Evolutionary conservation across 768 basidiomycete species (phyloP).

Genomic region (Astraeus odoratus): DNA sequence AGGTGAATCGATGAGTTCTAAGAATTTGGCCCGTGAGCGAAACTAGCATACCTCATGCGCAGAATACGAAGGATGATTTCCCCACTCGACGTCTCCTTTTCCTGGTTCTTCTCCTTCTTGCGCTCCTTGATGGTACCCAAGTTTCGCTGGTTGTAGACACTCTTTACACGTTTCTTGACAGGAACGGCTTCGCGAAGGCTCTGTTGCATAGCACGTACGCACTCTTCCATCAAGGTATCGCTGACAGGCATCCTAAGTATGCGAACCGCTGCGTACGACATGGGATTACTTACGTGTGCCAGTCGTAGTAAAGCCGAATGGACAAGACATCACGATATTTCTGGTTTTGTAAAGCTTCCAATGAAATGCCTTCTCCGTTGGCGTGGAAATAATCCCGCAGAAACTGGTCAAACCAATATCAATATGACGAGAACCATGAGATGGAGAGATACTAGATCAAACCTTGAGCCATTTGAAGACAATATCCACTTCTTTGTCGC

Average conservation of each 20-base stretch:
- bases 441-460: background rate
- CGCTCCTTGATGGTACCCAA: conserved; percentile 93
- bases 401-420: conserved; percentile 47
- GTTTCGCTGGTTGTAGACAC: conserved; percentile 87
- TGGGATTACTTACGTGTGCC: conserved; percentile 64
- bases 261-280: background rate
- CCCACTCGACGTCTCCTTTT: conserved; percentile 67
- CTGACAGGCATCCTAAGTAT: conserved; percentile 29
- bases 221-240: conserved; percentile 88
- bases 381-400: conserved; percentile 93
- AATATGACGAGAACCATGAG: background rate
- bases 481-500: conserved; percentile 95
- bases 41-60: conserved; percentile 73
- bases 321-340: conserved; percentile 90
- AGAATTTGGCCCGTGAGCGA: background rate
- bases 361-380: conserved; percentile 82
- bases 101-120: conserved; percentile 85
- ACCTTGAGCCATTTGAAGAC: conserved; percentile 99
- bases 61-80: conserved; percentile 94
- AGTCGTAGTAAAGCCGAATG: conserved; percentile 93
- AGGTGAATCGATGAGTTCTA: conserved; percentile 1
- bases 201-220: conserved; percentile 92
- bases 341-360: conserved; percentile 85
- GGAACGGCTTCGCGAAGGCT: conserved; percentile 67
- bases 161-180: conserved; percentile 86